These are phyloP conservation scores for Eucalyptus camaldulensis DNA, from an alignment of 345 rosid genomes.

Conservation along the genomic window DNA sequence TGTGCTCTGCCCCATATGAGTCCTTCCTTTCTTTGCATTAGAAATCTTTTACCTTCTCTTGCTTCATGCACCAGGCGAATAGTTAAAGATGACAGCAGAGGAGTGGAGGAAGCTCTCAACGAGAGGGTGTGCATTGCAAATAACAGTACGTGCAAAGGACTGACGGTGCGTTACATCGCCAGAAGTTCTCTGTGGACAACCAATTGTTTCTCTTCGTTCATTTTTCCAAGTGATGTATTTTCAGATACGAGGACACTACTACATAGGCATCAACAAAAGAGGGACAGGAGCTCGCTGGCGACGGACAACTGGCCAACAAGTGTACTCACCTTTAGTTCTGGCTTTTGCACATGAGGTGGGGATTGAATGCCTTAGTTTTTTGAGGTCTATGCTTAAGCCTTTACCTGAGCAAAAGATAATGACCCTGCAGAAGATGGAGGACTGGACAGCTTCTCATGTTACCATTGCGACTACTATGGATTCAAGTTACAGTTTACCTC, in stretches of 20 bases:
- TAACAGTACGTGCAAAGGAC: constrained; percentile 33
- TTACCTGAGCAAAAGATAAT: not conserved
- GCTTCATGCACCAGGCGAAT: constrained; percentile 23
- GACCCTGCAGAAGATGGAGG: constrained; percentile 18
- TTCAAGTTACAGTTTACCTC: constrained; percentile 58
- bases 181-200: not conserved
- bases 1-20: not conserved
- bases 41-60: not conserved
- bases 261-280: constrained; percentile 36
- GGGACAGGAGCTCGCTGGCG: constrained; percentile 81
- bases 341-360: constrained; percentile 70
- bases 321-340: constrained; percentile 61
- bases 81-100: constrained; percentile 18
- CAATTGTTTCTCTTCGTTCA: not conserved
- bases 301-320: constrained; percentile 62
- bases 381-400: not conserved
- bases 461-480: constrained; percentile 41
- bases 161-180: constrained; percentile 26
- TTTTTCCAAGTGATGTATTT: not conserved
- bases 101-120: constrained; percentile 57
- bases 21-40: not conserved
- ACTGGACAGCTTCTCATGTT: constrained; percentile 40
- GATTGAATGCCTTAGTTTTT: not conserved
- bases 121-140: constrained; percentile 35
- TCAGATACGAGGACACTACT: constrained; percentile 72